phyloP scores from a whole-genome alignment of 345 rosid species.

The Murraya koenigii region DNA sequence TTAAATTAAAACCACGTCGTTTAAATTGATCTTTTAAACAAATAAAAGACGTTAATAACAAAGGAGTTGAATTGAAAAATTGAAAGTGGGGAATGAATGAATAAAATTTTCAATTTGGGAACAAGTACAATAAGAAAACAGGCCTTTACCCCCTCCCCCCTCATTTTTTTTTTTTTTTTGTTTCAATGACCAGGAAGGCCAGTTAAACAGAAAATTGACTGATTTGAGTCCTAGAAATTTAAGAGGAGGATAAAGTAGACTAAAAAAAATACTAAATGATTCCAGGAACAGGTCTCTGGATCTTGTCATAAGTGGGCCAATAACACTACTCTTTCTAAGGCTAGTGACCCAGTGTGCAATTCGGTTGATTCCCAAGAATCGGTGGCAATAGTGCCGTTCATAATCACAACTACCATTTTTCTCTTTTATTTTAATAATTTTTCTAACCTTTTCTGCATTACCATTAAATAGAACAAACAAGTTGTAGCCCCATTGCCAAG shows the following conservation, averaged over 20 bases:
- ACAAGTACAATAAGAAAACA: neutral
- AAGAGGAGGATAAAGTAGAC: neutral
- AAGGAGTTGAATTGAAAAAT: too few species aligned
- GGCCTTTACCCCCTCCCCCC: too few species aligned
- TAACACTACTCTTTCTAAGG: neutral
- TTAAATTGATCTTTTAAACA: neutral
- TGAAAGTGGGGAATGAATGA: neutral
- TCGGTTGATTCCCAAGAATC: neutral
- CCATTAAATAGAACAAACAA: neutral
- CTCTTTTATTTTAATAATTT: neutral
- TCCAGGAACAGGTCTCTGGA: neutral
- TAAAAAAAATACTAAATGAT: neutral
- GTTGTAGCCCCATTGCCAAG: neutral
- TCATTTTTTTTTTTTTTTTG: too few species aligned
- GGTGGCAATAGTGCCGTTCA: neutral
- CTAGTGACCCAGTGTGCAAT: neutral
- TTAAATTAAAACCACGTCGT: neutral
- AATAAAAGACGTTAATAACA: too few species aligned
- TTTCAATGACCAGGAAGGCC: neutral
- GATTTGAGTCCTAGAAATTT: conserved; percentile 8
- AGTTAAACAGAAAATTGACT: neutral
- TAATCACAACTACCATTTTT: neutral
- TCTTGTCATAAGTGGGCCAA: conserved; percentile 10
- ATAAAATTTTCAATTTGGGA: neutral
- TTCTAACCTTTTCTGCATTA: neutral